Base-by-base conservation (phyloP, 2,329 filamentous ascomycete species). In the Trichoderma sp. region DNA sequence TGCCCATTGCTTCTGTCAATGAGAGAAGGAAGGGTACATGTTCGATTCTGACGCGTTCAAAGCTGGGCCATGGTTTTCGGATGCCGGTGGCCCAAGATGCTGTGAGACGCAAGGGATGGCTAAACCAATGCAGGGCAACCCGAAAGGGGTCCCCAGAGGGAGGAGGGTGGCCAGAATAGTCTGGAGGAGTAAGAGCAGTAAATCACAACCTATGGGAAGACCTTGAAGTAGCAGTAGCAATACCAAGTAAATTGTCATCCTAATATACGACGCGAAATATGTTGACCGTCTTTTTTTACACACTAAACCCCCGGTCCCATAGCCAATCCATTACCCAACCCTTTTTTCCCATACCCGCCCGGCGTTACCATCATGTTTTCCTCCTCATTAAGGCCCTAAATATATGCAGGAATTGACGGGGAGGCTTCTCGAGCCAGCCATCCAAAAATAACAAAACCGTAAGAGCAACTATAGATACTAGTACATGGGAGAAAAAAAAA, bases 371-470 rank as follows among this genome's bases (percentile, higher is more conserved):
- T 75, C 67, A 62, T 67, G 60, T 60, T 45, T 14, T 56, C 67
- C 74, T 71, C 74, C 74, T 75, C 67, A 75, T 75, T 75, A 75
- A 35, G 45, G 63, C 68, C 65, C 35, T 75, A 71, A 33, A 72
- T 75, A 75, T 75, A 35, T 71, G 66, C 74, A 75, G 33, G 60
- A 53, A 66, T 38, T 35, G 21, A 24, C 31, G 53, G 21, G 9
- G 65, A 24, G 21, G 67, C 33, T 11, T 66, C 67, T 60, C 67
- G 50, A 38, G 53, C 66, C 67, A 24, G 33, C 60, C 69, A 38
- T 69, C 35, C 4, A 11, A 4, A 45, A 72, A 38, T 0, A 31
- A 33, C 59, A 63, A 35, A 65, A 53, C 4, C 3, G 35, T n/a
- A 45, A n/a, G 16, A 45, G 16, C 50, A 62, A 29, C 9, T n/a